A percentile compares a stretch with the other conserved stretches of the same genome.
Evolutionary conservation across 1,284 basidiomycete genomes (phyloP).

Genomic region (Lentinus polychrous): DNA sequence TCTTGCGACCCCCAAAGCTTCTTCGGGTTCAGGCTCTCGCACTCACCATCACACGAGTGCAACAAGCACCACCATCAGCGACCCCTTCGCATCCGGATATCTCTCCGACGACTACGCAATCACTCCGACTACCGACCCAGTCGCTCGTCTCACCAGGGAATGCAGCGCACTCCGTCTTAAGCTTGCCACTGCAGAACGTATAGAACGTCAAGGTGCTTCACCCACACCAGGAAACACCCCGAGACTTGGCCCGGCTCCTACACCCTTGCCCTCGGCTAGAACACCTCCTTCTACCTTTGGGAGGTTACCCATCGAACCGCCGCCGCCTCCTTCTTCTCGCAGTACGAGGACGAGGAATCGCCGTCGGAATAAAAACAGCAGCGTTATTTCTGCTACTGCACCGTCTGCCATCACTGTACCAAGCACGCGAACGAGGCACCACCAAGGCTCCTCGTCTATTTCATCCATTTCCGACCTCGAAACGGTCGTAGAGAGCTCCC

Average conservation of each 20-base stretch:
- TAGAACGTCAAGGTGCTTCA: constrained; percentile 16
- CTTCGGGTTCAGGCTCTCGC: not conserved
- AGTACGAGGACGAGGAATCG: no score
- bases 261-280: constrained; percentile 6
- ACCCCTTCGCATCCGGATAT: not conserved
- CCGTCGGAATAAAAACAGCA: no score
- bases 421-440: no score
- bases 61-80: constrained; percentile 2
- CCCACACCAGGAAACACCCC: no score
- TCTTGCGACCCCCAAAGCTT: not conserved
- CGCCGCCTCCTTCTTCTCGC: no score
- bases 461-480: no score
- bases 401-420: no score
- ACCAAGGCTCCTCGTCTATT: no score
- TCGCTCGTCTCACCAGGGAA: constrained; percentile 32
- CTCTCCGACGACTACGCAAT: constrained; percentile 17
- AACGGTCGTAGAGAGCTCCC: no score
- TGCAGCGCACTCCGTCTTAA: constrained; percentile 42
- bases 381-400: no score
- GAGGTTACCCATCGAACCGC: constrained; percentile 13
- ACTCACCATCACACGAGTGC: constrained; percentile 16
- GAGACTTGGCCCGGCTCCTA: no score
- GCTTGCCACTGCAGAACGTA: constrained; percentile 33
- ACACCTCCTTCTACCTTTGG: constrained; percentile 22
- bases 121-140: constrained; percentile 28